Percentiles rank a stretch among this genome's conserved stretches.
Conservation (phyloP, 83 land plant genomes). For the Thuja plicata region DNA sequence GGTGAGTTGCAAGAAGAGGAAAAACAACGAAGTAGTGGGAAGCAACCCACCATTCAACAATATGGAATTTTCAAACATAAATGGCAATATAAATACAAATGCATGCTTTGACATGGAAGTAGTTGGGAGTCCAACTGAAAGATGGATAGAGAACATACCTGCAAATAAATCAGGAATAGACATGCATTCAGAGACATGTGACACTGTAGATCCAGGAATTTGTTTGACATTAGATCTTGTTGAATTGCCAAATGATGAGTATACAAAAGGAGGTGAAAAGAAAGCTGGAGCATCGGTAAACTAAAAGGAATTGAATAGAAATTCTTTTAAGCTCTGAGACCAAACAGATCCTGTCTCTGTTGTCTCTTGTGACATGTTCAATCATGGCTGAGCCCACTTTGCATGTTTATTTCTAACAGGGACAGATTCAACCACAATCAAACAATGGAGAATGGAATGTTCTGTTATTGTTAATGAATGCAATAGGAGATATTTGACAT, state of each 20-base stretch:
- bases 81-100: background rate
- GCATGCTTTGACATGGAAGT: background rate
- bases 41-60: background rate
- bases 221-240: background rate
- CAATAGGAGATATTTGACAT: constrained; percentile 17
- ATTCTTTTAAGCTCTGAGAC: too few species aligned
- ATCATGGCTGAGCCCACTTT: too few species aligned
- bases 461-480: constrained; percentile 7
- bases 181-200: background rate
- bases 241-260: background rate
- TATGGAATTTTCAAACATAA: background rate
- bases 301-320: too few species aligned
- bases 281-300: too few species aligned
- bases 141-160: background rate
- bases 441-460: background rate
- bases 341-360: too few species aligned
- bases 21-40: background rate
- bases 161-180: background rate
- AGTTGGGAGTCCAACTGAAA: background rate
- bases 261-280: too few species aligned
- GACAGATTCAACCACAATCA: too few species aligned
- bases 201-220: background rate
- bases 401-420: too few species aligned
- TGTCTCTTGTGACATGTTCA: too few species aligned
- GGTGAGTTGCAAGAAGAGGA: background rate